A percentile compares a stretch with the other conserved stretches of the same genome.
phyloP scores from a whole-genome alignment of 2,329 filamentous ascomycete species.

The Colletotrichum aenigma region DNA sequence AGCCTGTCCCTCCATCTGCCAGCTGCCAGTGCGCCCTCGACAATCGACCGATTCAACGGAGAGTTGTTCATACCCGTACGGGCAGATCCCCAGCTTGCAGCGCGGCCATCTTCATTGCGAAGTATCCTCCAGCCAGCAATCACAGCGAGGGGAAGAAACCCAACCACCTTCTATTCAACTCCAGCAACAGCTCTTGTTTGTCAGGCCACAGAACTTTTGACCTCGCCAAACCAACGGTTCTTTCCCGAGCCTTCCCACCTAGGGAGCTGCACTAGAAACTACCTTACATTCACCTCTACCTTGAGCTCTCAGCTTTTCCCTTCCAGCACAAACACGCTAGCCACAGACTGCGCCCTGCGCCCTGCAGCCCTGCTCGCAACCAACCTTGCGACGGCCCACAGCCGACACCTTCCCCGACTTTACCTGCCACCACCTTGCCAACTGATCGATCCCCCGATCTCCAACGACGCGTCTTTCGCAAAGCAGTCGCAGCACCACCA shows the following conservation, averaged over 20 bases:
- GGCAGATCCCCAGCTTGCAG: not conserved
- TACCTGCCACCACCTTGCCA: not conserved
- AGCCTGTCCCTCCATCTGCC: not conserved
- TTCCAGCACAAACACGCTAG: not conserved
- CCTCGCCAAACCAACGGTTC: not conserved
- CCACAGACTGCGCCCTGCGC: not conserved
- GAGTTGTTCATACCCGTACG: not conserved
- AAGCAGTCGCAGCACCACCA: conserved; percentile 11
- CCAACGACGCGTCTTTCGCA: conserved; percentile 18
- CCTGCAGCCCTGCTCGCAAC: conserved; percentile 1
- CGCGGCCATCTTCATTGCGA: not conserved
- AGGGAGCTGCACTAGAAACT: not conserved
- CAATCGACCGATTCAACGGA: not conserved
- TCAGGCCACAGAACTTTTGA: not conserved
- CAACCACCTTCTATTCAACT: not conserved
- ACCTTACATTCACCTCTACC: not conserved
- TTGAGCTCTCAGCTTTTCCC: not conserved
- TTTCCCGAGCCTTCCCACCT: not conserved
- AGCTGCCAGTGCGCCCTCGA: not conserved
- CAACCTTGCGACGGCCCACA: not conserved
- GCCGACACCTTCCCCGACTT: not conserved
- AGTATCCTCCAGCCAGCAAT: not conserved
- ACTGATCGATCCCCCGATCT: conserved; percentile 3
- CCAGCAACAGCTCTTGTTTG: not conserved
- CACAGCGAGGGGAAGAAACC: not conserved